Conservation (phyloP, 345 rosid species). For the Firmiana major region DNA sequence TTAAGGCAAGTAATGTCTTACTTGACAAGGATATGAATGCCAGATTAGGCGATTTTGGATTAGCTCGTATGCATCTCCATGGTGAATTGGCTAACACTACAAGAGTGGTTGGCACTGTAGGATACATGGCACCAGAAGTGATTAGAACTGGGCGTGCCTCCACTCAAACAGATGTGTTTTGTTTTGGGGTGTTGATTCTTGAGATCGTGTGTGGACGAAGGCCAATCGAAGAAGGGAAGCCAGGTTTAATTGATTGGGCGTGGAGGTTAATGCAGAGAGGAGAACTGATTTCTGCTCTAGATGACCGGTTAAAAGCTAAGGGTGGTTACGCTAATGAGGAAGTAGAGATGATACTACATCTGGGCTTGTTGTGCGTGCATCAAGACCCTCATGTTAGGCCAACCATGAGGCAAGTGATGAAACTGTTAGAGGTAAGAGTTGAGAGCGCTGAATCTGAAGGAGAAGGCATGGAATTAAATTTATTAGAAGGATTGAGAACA, state of each 20-base stretch:
- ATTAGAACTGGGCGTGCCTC: conserved; percentile 43
- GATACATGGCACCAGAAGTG: conserved; percentile 28
- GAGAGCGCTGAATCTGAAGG: conserved; percentile 21
- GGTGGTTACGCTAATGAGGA: conserved; percentile 9
- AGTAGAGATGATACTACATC: conserved; percentile 34
- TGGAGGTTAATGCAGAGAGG: conserved; percentile 3
- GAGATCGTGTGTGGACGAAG: conserved; percentile 50
- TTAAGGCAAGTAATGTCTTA: conserved; percentile 34
- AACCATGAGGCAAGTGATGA: conserved; percentile 46
- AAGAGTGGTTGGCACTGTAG: conserved; percentile 29
- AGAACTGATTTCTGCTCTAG: conserved; percentile 5
- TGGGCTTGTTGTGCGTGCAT: conserved; percentile 48
- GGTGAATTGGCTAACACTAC: conserved; percentile 20
- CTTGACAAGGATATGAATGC: conserved; percentile 34
- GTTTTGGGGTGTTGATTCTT: conserved; percentile 42
- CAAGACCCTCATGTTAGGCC: conserved; percentile 39
- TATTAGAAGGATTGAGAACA: not conserved
- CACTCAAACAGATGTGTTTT: conserved; percentile 44
- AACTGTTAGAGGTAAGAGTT: conserved; percentile 35
- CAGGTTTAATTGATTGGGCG: conserved; percentile 29
- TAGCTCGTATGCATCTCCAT: conserved; percentile 23
- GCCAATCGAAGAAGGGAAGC: conserved; percentile 48
- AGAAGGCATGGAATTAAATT: conserved; percentile 8
- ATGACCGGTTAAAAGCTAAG: not conserved
- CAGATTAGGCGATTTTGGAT: conserved; percentile 29